Evolutionary conservation across 202 grass and related monocot species (phyloP).

Genomic region (Schoenoplectus triqueter): DNA sequence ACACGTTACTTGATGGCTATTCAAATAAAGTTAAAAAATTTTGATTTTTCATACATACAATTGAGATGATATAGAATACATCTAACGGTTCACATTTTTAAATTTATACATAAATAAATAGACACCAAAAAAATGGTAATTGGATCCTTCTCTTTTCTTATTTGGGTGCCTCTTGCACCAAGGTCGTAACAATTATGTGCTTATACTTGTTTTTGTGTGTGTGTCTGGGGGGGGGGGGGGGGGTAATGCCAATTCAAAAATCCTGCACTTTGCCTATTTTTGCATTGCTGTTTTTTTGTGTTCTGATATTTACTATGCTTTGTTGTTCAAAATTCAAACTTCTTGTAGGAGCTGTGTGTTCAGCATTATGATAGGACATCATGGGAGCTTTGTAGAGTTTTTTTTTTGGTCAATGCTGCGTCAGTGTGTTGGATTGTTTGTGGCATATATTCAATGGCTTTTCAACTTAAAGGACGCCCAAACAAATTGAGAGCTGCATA

Average conservation of each 20-base stretch:
- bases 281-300: neutral
- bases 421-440: neutral
- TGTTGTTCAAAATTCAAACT: constrained; percentile 22
- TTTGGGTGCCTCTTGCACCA: neutral
- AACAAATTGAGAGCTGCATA: constrained; percentile 7
- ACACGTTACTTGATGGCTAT: too few relatives aligned
- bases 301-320: neutral
- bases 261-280: neutral
- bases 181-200: neutral
- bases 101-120: too few relatives aligned
- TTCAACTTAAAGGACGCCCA: neutral
- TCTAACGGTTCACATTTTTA: too few relatives aligned
- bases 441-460: constrained; percentile 17
- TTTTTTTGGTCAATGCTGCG: constrained; percentile 31
- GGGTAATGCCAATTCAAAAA: neutral
- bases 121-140: too few relatives aligned
- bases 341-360: constrained; percentile 70
- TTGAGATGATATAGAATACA: too few relatives aligned
- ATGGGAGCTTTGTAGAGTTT: constrained; percentile 30
- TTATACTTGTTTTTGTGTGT: neutral
- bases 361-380: constrained; percentile 51
- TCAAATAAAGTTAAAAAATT: too few relatives aligned
- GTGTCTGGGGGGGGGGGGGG: too few relatives aligned
- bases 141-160: constrained; percentile 5
- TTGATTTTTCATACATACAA: too few relatives aligned